These are phyloP conservation scores for Prunus campanulata DNA, from an alignment of 306 rosid genomes.

Conservation along the genomic window DNA sequence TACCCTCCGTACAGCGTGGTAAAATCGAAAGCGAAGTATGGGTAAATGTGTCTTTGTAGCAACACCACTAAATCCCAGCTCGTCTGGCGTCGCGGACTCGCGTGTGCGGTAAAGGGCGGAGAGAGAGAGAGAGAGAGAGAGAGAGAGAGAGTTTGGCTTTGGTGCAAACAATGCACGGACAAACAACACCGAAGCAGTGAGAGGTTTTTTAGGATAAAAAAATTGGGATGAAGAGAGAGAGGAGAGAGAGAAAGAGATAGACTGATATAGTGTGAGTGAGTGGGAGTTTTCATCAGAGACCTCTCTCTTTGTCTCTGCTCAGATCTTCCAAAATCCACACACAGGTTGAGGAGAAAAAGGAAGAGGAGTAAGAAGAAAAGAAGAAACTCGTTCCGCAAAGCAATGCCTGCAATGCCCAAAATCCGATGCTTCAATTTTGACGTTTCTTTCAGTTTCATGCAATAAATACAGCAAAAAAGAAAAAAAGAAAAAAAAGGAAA, in stretches of 20 bases:
- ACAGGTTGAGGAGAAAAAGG: background rate
- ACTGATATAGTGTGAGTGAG: background rate
- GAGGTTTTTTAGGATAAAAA: constrained; percentile 10
- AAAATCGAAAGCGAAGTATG: background rate
- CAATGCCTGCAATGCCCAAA: constrained; percentile 57
- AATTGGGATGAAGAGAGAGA: constrained; percentile 15
- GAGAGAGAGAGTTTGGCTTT: background rate
- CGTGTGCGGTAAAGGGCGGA: background rate
- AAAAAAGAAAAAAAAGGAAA: background rate
- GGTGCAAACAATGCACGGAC: constrained; percentile 24
- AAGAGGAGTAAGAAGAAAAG: constrained; percentile 32
- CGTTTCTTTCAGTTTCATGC: constrained; percentile 26
- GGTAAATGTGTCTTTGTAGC: constrained; percentile 32
- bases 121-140: no score
- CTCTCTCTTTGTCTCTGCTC: constrained; percentile 20
- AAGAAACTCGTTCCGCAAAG: constrained; percentile 54
- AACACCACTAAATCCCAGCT: constrained; percentile 8
- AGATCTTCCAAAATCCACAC: constrained; percentile 21
- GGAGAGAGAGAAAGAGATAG: background rate
- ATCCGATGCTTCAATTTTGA: constrained; percentile 28
- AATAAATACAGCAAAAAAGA: background rate
- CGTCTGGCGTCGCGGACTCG: constrained; percentile 19
- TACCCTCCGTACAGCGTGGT: background rate
- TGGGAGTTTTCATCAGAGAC: background rate
- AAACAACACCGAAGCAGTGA: constrained; percentile 44